Conservation (phyloP, 2,329 filamentous ascomycete genomes). For the Alternaria sp. region DNA sequence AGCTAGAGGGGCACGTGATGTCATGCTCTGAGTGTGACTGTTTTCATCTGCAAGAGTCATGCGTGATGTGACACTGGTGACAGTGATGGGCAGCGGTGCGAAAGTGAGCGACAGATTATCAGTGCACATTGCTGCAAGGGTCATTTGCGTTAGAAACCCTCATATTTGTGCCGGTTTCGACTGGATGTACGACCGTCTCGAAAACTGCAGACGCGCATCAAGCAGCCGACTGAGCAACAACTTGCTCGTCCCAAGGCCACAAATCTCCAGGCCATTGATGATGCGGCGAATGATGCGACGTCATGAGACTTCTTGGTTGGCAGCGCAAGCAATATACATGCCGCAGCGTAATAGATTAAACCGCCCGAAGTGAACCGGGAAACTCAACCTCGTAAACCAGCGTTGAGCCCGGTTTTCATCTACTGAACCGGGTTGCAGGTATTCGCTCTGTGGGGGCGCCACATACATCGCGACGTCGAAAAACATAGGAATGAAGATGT, state of each 20-base stretch:
- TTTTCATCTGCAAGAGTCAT: too few species aligned
- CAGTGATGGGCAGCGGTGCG: too few species aligned
- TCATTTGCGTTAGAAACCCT: too few species aligned
- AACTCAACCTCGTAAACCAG: constrained; percentile 15
- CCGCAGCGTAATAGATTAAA: constrained; percentile 25
- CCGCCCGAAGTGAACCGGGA: constrained; percentile 20
- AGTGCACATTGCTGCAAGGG: too few species aligned
- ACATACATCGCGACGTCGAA: not conserved
- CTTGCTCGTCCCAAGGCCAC: not conserved
- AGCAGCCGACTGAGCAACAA: not conserved
- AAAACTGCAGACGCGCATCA: not conserved
- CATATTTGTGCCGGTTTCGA: too few species aligned
- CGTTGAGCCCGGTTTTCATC: constrained; percentile 12
- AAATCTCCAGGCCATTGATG: not conserved
- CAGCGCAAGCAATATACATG: constrained; percentile 23
- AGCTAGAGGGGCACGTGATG: too few species aligned
- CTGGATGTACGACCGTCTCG: too few species aligned
- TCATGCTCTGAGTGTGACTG: too few species aligned
- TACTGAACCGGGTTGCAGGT: constrained; percentile 24
- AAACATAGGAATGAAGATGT: not conserved
- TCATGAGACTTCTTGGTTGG: constrained; percentile 6
- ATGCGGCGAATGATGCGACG: not conserved
- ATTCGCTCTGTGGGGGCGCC: constrained; percentile 16
- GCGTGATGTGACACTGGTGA: too few species aligned
- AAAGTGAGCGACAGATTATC: too few species aligned